Evolutionary conservation across 805 yeast genomes (phyloP).

Genomic region (Saturnispora quitensis): DNA sequence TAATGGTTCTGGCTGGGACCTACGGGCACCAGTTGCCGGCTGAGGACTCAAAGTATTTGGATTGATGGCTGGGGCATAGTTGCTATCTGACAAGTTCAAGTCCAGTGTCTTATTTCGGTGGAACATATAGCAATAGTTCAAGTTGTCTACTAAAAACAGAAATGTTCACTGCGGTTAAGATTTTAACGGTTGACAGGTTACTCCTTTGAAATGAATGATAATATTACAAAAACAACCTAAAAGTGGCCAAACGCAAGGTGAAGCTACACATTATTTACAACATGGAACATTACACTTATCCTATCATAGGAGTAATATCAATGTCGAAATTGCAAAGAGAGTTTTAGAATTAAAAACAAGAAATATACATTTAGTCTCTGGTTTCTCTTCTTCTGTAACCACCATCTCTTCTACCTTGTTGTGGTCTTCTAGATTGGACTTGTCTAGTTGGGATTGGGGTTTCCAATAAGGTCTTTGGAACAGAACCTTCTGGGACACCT

Average conservation of each 20-base stretch:
- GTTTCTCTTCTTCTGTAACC: constrained; percentile 53
- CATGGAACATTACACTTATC: neutral
- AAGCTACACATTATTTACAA: neutral
- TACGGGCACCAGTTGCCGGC: constrained; percentile 15
- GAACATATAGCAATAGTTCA: constrained; percentile 8
- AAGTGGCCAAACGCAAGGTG: neutral
- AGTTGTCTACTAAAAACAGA: neutral
- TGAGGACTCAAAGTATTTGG: constrained; percentile 17
- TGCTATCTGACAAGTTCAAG: constrained; percentile 11
- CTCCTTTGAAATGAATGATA: neutral
- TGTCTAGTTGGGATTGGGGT: constrained; percentile 79
- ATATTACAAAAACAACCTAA: neutral
- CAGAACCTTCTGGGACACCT: constrained; percentile 97
- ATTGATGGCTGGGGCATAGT: constrained; percentile 16
- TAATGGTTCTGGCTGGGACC: neutral
- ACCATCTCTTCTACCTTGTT: constrained; percentile 42
- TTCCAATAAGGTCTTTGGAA: constrained; percentile 97
- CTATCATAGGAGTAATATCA: neutral
- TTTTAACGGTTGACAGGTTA: neutral
- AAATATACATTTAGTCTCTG: constrained; percentile 26
- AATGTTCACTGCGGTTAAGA: neutral
- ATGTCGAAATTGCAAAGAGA: constrained; percentile 3
- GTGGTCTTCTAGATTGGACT: constrained; percentile 27
- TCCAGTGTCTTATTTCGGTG: constrained; percentile 13
- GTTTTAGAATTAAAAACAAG: constrained; percentile 7